Base-by-base conservation (phyloP, 352 stramenopile genomes). In the Elongisporangium senticosum region DNA sequence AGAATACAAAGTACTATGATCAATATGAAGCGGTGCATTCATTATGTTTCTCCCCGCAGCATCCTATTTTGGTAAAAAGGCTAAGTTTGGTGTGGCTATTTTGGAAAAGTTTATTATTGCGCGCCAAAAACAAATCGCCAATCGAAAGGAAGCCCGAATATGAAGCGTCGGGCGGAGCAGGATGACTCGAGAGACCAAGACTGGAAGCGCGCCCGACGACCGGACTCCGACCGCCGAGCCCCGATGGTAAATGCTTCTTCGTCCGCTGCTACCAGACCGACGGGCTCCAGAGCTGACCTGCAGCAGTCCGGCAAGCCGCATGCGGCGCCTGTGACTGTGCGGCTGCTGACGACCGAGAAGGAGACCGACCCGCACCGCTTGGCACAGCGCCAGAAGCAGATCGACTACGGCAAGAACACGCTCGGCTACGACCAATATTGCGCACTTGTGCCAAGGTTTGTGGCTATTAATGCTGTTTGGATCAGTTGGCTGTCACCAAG, bases 331-430 rank as follows among this genome's bases (percentile, higher is more conserved):
- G 58, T 57, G 3, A 62, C 55, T 13, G 76, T 90, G 48, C 71
- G 68, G 20, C 78, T 80, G 26, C 61, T 90, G 39, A 71, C 74
- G 19, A 71, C 78, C 17, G 69, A 87, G 59, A 83, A 79, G 21
- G 89, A 96, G 69, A 77, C 67, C 13, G 85, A 96, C 55, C 64
- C 78, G n/a, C 86, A 90, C 21, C 78, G 86, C 33, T 65, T 97
- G 21, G 75, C 82, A 20, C 87, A 96, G 72, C 83, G 89, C n/a
- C 87, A 97, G 65, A 97, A 97, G 74, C 89, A 97, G 64, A 94
- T 96, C 57, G 88, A 96, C 64, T 96, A 90, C 56, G 89, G 89
- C 43, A 97, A 96, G 68, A 97, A 97, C 70, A 96, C 89, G 48
- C 73, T 94, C 51, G 89, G 89, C n/a, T 96, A 97, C 62, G 86